These are phyloP conservation scores for Tetrapisispora phaffii DNA, from an alignment of 805 yeast genomes.

Conservation along the genomic window DNA sequence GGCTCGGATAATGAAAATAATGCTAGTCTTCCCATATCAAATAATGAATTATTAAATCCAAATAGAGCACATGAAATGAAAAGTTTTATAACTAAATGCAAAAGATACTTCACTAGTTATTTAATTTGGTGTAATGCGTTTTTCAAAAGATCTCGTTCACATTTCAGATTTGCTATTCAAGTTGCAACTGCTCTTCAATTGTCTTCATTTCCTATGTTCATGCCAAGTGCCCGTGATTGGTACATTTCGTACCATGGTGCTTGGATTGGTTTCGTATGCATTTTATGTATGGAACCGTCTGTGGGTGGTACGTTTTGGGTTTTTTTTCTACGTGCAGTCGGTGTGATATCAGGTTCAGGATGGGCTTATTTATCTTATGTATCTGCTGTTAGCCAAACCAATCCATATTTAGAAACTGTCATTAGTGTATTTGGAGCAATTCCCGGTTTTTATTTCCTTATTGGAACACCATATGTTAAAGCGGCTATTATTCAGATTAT, in stretches of 20 bases:
- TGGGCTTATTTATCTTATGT: conserved; percentile 42
- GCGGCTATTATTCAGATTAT: conserved; percentile 43
- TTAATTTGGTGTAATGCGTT: conserved; percentile 12
- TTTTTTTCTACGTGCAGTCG: conserved; percentile 38
- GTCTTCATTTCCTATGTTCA: conserved; percentile 43
- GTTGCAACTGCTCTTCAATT: conserved; percentile 37
- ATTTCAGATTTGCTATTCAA: conserved; percentile 39
- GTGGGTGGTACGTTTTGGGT: conserved; percentile 43
- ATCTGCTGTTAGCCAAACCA: conserved; percentile 34
- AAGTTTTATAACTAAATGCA: not conserved
- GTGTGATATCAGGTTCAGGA: conserved; percentile 38
- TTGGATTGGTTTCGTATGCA: conserved; percentile 47
- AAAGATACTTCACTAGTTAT: not conserved
- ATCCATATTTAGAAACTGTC: conserved; percentile 35
- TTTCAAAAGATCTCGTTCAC: conserved; percentile 22
- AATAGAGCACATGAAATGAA: not conserved
- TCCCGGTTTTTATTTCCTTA: conserved; percentile 37
- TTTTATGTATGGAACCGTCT: conserved; percentile 40
- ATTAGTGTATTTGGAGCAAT: conserved; percentile 35
- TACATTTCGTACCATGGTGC: conserved; percentile 39
- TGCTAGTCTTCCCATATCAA: conserved; percentile 7
- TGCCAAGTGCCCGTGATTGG: conserved; percentile 40
- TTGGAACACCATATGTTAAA: conserved; percentile 40
- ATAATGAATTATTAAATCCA: not conserved
- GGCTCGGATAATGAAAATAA: not conserved